Evolutionary conservation across 305 asterid genomes (phyloP).

Genomic region (Fraxinus velutina): DNA sequence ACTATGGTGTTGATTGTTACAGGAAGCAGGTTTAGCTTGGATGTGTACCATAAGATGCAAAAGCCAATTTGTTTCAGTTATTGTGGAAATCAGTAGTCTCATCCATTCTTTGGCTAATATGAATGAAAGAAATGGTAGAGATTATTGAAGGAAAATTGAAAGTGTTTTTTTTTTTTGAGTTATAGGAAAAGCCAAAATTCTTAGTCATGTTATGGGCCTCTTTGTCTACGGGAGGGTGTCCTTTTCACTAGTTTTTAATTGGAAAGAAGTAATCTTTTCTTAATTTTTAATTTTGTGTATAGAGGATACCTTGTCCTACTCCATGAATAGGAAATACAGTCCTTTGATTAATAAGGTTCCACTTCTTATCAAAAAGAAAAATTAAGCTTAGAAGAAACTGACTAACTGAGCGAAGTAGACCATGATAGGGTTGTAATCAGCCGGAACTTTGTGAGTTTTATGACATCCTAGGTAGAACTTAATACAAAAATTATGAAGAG

Average conservation of each 20-base stretch:
- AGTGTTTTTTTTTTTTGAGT: not conserved
- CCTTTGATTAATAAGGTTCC: not conserved
- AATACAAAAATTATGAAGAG: not conserved
- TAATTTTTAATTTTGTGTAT: not conserved
- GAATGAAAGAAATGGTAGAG: not conserved
- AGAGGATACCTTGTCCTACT: not conserved
- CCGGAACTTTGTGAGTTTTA: conserved; percentile 11
- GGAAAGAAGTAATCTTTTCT: not conserved
- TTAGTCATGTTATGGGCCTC: not conserved
- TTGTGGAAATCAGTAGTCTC: not conserved
- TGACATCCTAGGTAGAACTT: not conserved
- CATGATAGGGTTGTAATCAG: conserved; percentile 7
- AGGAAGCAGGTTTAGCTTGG: not conserved
- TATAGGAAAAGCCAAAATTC: not conserved
- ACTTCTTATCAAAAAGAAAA: not conserved
- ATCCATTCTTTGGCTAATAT: not conserved
- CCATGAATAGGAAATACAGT: not conserved
- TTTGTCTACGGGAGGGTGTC: not conserved
- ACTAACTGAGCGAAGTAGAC: not conserved
- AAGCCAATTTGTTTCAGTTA: not conserved
- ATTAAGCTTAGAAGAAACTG: not conserved
- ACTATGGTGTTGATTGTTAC: not conserved
- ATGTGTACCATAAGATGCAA: not conserved
- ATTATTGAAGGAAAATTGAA: not conserved
- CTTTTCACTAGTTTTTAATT: not conserved